Percentiles rank a stretch among this genome's conserved stretches.
Evolutionary conservation across 495 filamentous ascomycete genomes (phyloP).

Genomic region (Trichocladium antarcticum): DNA sequence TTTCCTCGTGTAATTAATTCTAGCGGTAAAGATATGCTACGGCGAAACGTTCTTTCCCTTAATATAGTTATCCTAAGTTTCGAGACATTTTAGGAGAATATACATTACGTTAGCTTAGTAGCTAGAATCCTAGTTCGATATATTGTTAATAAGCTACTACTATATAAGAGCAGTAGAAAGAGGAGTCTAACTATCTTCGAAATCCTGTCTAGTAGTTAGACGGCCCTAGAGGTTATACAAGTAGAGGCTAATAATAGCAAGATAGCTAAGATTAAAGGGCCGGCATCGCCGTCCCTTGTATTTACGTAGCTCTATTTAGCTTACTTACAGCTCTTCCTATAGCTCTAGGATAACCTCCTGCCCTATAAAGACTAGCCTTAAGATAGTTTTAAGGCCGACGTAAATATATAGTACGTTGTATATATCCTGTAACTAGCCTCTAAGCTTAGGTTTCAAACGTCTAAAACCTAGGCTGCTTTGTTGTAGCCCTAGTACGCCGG

Average conservation of each 20-base stretch:
- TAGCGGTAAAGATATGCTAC: conserved; percentile 8
- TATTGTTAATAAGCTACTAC: conserved; percentile 5
- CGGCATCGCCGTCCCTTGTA: conserved; percentile 3
- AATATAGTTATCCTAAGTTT: conserved; percentile 10
- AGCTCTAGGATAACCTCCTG: conserved; percentile 4
- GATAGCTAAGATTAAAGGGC: conserved; percentile 6
- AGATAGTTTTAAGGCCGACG: conserved; percentile 6
- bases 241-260: conserved; percentile 3
- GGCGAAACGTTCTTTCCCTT: conserved; percentile 7
- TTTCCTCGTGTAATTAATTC: conserved; percentile 4
- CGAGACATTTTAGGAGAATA: conserved; percentile 10
- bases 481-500: background rate
- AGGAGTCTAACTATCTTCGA: conserved; percentile 9
- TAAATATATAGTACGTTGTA: conserved; percentile 1
- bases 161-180: conserved; percentile 9
- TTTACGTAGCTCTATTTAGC: conserved; percentile 8
- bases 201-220: conserved; percentile 6
- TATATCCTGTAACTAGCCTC: conserved; percentile 5
- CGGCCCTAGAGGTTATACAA: conserved; percentile 5
- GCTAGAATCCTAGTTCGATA: conserved; percentile 9
- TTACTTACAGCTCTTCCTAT: conserved; percentile 7
- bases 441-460: conserved; percentile 7
- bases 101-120: conserved; percentile 7
- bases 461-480: conserved; percentile 5
- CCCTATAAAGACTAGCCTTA: conserved; percentile 5